phyloP scores from a whole-genome alignment of 2,329 filamentous ascomycete genomes.

The Aspergillus costaricaensis region DNA sequence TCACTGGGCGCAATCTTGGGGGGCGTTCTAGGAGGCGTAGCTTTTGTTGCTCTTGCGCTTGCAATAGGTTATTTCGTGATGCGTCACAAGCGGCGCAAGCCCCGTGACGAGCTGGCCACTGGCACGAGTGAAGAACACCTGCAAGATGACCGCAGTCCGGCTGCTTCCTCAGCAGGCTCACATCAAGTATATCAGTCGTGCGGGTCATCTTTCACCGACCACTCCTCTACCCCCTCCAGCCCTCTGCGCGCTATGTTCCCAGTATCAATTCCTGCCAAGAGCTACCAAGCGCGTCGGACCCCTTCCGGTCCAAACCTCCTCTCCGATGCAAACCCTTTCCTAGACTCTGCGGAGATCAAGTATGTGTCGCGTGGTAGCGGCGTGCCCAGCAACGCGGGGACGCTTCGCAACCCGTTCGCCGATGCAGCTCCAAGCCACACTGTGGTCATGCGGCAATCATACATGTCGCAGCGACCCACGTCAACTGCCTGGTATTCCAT shows the following conservation, averaged over 20 bases:
- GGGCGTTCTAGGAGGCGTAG: conserved; percentile 30
- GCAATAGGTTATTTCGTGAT: conserved; percentile 26
- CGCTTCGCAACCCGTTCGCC: conserved; percentile 9
- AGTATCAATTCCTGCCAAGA: neutral
- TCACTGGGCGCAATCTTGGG: conserved; percentile 31
- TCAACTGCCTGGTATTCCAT: conserved; percentile 14
- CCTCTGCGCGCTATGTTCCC: conserved; percentile 6
- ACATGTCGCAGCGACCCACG: neutral
- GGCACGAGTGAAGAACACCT: conserved; percentile 23
- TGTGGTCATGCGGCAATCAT: neutral
- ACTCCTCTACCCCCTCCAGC: conserved; percentile 15
- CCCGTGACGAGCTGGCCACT: conserved; percentile 5
- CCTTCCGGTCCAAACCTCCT: neutral
- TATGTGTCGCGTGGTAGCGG: neutral
- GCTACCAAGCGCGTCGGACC: neutral
- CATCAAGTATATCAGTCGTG: conserved; percentile 15
- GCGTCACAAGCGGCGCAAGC: conserved; percentile 25
- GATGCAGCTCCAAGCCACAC: conserved; percentile 1
- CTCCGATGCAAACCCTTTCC: conserved; percentile 18
- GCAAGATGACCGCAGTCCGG: conserved; percentile 14
- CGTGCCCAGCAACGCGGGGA: neutral
- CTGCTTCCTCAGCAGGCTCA: conserved; percentile 22
- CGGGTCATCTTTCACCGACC: conserved; percentile 13
- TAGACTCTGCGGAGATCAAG: conserved; percentile 13
- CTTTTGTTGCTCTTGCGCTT: conserved; percentile 26